Percentiles rank a stretch among this genome's conserved stretches.
Conservation (phyloP, 31 red algal genomes). For the Bonnemaisonia californica region DNA sequence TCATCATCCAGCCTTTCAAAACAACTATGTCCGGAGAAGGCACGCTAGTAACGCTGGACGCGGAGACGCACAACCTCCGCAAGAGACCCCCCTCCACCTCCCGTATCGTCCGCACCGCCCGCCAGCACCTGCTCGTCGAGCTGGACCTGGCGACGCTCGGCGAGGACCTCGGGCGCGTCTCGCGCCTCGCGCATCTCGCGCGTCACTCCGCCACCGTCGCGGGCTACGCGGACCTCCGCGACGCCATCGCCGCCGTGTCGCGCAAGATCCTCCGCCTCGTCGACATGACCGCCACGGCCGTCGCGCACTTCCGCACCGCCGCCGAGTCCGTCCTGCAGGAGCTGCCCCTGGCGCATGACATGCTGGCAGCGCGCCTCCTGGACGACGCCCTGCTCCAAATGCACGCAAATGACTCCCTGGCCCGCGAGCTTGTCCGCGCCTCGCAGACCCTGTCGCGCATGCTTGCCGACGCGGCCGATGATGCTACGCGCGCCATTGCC, state of each 20-base stretch:
- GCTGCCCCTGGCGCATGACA: conserved; percentile 6
- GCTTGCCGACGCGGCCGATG: conserved; percentile 1
- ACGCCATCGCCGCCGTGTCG: neutral
- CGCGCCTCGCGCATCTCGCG: neutral
- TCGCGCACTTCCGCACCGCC: neutral
- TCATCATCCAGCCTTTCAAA: neutral
- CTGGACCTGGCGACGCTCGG: conserved; percentile 7
- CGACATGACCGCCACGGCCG: neutral
- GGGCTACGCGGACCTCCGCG: neutral
- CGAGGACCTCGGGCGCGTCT: conserved; percentile 13
- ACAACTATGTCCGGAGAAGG: neutral
- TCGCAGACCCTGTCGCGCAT: neutral
- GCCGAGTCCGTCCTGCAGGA: conserved; percentile 4
- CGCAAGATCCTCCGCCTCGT: conserved; percentile 9
- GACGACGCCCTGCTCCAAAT: neutral
- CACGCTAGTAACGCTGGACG: neutral
- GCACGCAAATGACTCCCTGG: conserved; percentile 9
- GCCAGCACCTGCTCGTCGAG: conserved; percentile 4
- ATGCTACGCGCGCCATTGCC: neutral
- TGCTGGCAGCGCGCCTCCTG: neutral
- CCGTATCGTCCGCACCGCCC: conserved; percentile 10
- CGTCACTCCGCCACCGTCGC: neutral
- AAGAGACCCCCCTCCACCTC: conserved; percentile 7
- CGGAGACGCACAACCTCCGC: neutral
- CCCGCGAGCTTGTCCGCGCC: neutral